phyloP scores from a whole-genome alignment of 352 stramenopile species.

The Phytophthora pinifolia region DNA sequence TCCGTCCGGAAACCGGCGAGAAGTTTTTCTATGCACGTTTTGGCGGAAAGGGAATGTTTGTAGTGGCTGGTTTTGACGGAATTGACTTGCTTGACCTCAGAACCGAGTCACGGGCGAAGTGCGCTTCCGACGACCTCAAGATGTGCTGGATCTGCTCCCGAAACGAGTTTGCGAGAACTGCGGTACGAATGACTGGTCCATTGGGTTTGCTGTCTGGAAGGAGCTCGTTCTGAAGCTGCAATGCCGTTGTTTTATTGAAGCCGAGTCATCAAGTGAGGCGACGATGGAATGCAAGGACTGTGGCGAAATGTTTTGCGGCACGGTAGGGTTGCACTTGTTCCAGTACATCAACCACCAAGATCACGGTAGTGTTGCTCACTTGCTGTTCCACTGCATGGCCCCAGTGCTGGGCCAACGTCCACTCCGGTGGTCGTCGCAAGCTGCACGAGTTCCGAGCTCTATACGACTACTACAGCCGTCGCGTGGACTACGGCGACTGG shows the following conservation, averaged over 20 bases:
- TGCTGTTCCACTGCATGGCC: not conserved
- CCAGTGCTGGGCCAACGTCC: slow-evolving; percentile 88
- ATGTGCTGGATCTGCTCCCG: slow-evolving; percentile 90
- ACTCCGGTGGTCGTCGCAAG: slow-evolving; percentile 78
- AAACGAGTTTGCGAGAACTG: slow-evolving; percentile 91
- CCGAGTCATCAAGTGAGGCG: slow-evolving; percentile 38
- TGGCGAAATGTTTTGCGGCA: slow-evolving; percentile 87
- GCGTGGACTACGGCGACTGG: slow-evolving; percentile 91
- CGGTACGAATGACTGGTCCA: slow-evolving; percentile 28
- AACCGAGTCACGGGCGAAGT: slow-evolving; percentile 94
- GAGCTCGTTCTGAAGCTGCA: too few relatives aligned
- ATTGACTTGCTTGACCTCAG: slow-evolving; percentile 22
- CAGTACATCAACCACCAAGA: not conserved
- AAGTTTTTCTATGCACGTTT: slow-evolving; percentile 90
- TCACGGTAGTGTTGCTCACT: slow-evolving; percentile 9
- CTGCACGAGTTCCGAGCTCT: slow-evolving; percentile 85
- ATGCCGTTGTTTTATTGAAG: not conserved
- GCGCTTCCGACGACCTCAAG: slow-evolving; percentile 87
- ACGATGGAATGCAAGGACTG: slow-evolving; percentile 90
- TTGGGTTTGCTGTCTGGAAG: not conserved
- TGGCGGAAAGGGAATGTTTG: not conserved
- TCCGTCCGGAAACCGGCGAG: slow-evolving; percentile 67
- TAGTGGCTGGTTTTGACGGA: too few relatives aligned
- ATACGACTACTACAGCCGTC: slow-evolving; percentile 91
- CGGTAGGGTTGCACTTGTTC: slow-evolving; percentile 32